A percentile compares a stretch with the other conserved stretches of the same genome.
These are phyloP conservation scores for Corymbia citriodora DNA, from an alignment of 441 rosid genomes.

Conservation along the genomic window DNA sequence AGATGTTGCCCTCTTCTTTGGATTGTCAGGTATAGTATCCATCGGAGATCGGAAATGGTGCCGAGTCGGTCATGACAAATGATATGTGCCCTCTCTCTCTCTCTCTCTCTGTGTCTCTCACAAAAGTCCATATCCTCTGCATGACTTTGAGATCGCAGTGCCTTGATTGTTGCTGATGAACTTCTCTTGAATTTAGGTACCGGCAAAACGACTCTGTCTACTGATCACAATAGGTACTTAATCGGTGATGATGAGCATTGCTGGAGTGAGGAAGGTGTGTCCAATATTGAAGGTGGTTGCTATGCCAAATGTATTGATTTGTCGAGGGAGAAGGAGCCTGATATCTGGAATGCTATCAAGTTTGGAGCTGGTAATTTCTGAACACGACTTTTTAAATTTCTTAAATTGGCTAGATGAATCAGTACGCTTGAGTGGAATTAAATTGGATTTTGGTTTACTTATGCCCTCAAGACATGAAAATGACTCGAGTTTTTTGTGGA, in stretches of 20 bases:
- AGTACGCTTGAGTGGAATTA: not conserved
- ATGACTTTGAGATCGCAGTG: not conserved
- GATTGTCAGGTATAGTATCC: constrained; percentile 88
- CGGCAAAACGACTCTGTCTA: constrained; percentile 93
- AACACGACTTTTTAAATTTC: not conserved
- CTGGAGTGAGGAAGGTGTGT: constrained; percentile 89
- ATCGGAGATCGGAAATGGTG: constrained; percentile 11
- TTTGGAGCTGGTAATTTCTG: constrained; percentile 69
- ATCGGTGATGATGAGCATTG: constrained; percentile 98
- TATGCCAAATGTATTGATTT: constrained; percentile 97
- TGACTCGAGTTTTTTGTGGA: constrained; percentile 3
- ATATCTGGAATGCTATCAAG: constrained; percentile 95
- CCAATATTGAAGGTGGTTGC: constrained; percentile 97
- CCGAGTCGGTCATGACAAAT: constrained; percentile 4
- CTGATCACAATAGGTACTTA: constrained; percentile 87
- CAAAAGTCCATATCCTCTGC: not conserved
- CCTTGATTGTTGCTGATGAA: constrained; percentile 6
- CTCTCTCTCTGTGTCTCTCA: not conserved
- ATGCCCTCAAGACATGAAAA: not conserved
- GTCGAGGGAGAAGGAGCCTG: constrained; percentile 88
- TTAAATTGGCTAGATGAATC: not conserved
- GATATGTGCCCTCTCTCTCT: constrained; percentile 19
- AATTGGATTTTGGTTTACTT: not conserved
- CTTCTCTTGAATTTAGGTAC: constrained; percentile 43
- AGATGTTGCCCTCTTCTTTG: constrained; percentile 99